These are phyloP conservation scores for Ceratobasidium sp. DNA, from an alignment of 1,284 basidiomycete genomes.

Conservation along the genomic window DNA sequence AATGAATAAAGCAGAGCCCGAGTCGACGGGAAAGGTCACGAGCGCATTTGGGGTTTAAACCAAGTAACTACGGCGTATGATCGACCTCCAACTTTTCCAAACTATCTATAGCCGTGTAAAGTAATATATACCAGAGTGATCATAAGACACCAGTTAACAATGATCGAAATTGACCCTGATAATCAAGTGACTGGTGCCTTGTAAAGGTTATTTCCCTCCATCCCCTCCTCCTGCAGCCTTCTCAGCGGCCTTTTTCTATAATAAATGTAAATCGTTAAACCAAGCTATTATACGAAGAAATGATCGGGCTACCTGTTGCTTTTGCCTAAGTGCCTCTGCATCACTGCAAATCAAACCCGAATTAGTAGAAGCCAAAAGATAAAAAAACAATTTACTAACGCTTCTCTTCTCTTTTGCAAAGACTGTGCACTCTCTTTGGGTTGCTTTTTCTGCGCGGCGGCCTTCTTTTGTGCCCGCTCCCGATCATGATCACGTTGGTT, in stretches of 20 bases:
- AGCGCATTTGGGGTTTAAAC: no score
- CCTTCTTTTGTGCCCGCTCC: slow-evolving; percentile 72
- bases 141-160: background rate
- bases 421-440: slow-evolving; percentile 68
- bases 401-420: slow-evolving; percentile 72
- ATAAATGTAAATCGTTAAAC: background rate
- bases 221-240: slow-evolving; percentile 21
- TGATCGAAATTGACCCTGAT: no score
- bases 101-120: background rate
- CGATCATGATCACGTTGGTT: slow-evolving; percentile 80
- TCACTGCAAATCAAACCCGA: slow-evolving; percentile 59
- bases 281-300: background rate
- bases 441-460: slow-evolving; percentile 49
- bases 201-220: slow-evolving; percentile 11
- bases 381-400: slow-evolving; percentile 57
- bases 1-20: no score
- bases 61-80: no score
- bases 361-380: background rate
- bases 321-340: slow-evolving; percentile 71
- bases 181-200: background rate
- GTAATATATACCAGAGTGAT: background rate
- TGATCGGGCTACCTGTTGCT: slow-evolving; percentile 65
- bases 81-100: no score
- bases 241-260: slow-evolving; percentile 36
- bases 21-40: no score